These are phyloP conservation scores for Rhynchosporium graminicola DNA, from an alignment of 2,329 filamentous ascomycete genomes.

Conservation along the genomic window DNA sequence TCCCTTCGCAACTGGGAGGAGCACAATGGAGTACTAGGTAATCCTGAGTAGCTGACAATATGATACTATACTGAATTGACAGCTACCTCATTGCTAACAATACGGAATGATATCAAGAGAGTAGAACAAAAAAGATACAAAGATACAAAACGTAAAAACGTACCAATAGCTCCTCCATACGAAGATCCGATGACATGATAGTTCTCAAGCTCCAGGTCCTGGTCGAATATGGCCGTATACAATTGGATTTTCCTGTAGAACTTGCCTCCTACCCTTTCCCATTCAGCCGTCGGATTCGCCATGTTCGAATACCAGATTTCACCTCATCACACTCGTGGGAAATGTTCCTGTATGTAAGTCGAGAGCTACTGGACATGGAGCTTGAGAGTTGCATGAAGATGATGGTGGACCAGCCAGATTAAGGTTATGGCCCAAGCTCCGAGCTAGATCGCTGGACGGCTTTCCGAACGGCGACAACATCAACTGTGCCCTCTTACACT, in stretches of 20 bases:
- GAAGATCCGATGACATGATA: slow-evolving; percentile 89
- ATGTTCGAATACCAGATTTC: slow-evolving; percentile 26
- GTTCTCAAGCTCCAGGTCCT: slow-evolving; percentile 91
- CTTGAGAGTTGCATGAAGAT: slow-evolving; percentile 20
- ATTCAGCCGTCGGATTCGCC: slow-evolving; percentile 62
- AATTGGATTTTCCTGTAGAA: slow-evolving; percentile 96
- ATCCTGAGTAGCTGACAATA: too few species aligned
- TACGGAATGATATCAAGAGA: too few species aligned
- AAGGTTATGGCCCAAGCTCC: slow-evolving; percentile 39
- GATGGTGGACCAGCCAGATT: slow-evolving; percentile 16
- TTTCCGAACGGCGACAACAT: neutral
- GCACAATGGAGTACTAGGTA: too few species aligned
- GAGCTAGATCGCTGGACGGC: slow-evolving; percentile 27
- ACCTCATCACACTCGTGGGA: slow-evolving; percentile 27
- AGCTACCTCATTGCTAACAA: too few species aligned
- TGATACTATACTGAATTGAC: too few species aligned
- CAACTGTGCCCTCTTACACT: neutral
- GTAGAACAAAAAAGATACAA: neutral
- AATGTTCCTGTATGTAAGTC: neutral
- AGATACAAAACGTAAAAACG: slow-evolving; percentile 35
- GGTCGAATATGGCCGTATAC: slow-evolving; percentile 90
- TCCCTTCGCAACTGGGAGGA: too few species aligned
- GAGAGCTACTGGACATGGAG: slow-evolving; percentile 9
- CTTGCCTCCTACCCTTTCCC: slow-evolving; percentile 89
- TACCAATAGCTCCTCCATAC: slow-evolving; percentile 92